Conservation (phyloP, 768 basidiomycete species). For the Mycena maculata region DNA sequence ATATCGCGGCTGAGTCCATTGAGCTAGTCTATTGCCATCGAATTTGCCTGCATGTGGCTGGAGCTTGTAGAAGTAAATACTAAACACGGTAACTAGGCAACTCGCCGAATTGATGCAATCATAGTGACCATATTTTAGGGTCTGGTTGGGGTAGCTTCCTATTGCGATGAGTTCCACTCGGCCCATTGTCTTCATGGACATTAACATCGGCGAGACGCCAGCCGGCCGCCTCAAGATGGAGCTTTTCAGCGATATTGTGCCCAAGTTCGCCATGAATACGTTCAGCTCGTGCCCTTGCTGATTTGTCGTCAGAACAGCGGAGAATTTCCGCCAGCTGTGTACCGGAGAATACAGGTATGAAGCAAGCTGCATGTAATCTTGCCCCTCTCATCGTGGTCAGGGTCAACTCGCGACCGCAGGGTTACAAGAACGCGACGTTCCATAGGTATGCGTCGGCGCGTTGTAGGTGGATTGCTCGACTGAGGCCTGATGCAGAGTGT, state of each 20-base stretch:
- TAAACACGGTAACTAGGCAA: too few species aligned
- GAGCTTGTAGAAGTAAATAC: too few species aligned
- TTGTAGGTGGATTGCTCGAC: constrained; percentile 17
- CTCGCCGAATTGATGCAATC: too few species aligned
- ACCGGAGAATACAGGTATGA: constrained; percentile 94
- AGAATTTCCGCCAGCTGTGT: constrained; percentile 97
- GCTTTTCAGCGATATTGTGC: constrained; percentile 94
- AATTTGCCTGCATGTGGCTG: too few species aligned
- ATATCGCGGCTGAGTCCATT: too few species aligned
- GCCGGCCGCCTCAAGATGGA: constrained; percentile 98
- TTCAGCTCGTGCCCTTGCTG: not conserved
- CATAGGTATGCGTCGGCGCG: constrained; percentile 72
- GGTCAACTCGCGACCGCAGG: constrained; percentile 87
- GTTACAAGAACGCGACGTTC: constrained; percentile 92
- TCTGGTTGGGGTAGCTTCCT: not conserved
- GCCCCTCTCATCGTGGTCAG: constrained; percentile 48
- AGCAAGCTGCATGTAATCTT: not conserved
- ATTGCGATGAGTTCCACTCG: constrained; percentile 55
- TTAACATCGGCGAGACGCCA: constrained; percentile 96
- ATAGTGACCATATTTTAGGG: too few species aligned
- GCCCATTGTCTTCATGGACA: constrained; percentile 97
- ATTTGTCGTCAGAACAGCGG: constrained; percentile 77
- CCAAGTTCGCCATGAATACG: constrained; percentile 70
- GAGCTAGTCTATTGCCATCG: too few species aligned
- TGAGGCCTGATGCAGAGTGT: constrained; percentile 71